These are phyloP conservation scores for Bathelium albidoporum DNA, from an alignment of 495 filamentous ascomycete species.

Conservation along the genomic window DNA sequence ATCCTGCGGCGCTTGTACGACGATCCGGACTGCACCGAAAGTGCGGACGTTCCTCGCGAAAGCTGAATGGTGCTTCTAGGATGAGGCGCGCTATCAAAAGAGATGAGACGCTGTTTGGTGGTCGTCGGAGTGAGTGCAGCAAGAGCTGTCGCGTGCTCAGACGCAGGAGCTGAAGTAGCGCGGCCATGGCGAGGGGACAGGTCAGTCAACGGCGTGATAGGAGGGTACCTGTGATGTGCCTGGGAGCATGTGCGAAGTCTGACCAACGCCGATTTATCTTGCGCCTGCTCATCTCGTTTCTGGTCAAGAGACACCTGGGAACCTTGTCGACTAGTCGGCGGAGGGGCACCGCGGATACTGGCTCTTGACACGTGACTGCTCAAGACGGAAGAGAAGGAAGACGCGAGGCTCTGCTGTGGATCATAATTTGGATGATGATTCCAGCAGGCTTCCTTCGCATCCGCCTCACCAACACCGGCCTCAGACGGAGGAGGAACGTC, in stretches of 20 bases:
- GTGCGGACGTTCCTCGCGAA: neutral
- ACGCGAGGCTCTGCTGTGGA: slow-evolving; percentile 31
- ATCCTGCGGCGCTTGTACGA: slow-evolving; percentile 19
- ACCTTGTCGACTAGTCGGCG: neutral
- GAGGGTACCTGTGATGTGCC: neutral
- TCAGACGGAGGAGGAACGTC: slow-evolving; percentile 32
- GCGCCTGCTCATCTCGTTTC: neutral
- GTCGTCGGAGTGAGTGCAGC: neutral
- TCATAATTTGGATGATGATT: slow-evolving; percentile 45
- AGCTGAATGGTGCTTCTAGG: neutral
- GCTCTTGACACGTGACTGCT: slow-evolving; percentile 8
- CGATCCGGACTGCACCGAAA: neutral
- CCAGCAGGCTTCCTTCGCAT: slow-evolving; percentile 49
- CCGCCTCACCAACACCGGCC: slow-evolving; percentile 42
- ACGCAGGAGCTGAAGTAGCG: neutral
- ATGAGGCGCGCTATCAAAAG: neutral
- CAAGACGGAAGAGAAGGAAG: slow-evolving; percentile 31
- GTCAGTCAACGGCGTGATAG: slow-evolving; percentile 6
- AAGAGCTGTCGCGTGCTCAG: neutral
- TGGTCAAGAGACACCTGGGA: neutral
- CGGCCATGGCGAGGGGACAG: neutral
- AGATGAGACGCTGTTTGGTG: neutral
- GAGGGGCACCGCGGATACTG: neutral
- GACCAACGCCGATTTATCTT: neutral
- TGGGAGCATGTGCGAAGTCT: neutral